phyloP scores from a whole-genome alignment of 225 moss, liverwort and hornwort genomes.

The Anthoceros angustus region DNA sequence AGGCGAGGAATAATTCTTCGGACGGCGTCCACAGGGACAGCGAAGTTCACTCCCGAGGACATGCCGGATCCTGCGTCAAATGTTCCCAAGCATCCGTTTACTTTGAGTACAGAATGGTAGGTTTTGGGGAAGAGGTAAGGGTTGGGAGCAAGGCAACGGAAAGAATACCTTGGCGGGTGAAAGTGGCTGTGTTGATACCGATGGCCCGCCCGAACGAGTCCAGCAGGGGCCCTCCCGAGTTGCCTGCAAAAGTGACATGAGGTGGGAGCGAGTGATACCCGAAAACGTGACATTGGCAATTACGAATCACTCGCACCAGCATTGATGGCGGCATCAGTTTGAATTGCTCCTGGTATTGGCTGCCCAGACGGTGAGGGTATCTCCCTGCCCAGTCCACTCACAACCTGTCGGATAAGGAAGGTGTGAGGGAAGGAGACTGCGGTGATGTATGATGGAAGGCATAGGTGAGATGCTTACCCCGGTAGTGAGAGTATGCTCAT shows the following conservation, averaged over 20 bases:
- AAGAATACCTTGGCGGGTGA: slow-evolving; percentile 33
- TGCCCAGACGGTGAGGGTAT: slow-evolving; percentile 50
- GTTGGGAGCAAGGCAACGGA: neutral
- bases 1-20: slow-evolving; percentile 36
- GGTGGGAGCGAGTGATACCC: neutral
- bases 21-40: slow-evolving; percentile 37
- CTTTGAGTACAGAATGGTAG: neutral
- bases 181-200: slow-evolving; percentile 53
- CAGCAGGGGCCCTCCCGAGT: slow-evolving; percentile 48
- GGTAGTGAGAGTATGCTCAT: slow-evolving; percentile 51
- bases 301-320: slow-evolving; percentile 17
- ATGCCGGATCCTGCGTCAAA: slow-evolving; percentile 31
- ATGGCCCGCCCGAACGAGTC: slow-evolving; percentile 49
- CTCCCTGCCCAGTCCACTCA: slow-evolving; percentile 45
- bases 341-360: slow-evolving; percentile 42
- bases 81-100: neutral
- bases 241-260: slow-evolving; percentile 22
- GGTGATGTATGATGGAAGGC: neutral
- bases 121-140: neutral
- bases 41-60: slow-evolving; percentile 55
- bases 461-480: slow-evolving; percentile 24
- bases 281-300: neutral
- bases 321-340: slow-evolving; percentile 56
- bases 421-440: neutral
- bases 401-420: slow-evolving; percentile 17